Evolutionary conservation across 23 red algal species (phyloP), one percentile per base, ranked within the genome.

Genomic region (Gracilaria gracilis): DNA sequence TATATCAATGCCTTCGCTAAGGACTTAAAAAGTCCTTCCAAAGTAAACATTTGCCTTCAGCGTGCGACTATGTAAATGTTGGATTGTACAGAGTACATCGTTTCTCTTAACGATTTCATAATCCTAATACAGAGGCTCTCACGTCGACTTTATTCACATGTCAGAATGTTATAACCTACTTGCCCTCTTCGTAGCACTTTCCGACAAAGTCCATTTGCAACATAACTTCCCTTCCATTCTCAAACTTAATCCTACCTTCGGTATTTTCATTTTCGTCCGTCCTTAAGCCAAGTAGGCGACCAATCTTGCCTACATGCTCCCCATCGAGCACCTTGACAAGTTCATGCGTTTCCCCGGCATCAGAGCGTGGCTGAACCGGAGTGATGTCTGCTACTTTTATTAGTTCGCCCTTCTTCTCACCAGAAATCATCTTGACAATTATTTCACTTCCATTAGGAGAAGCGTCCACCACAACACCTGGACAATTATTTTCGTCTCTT

Each of bases 281-380:
- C 32, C 70, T 15, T 27, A 90, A 72, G 19, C 44, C 58, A 44
- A 76, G 48, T 74, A 92, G 48, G 15, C 79, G 78, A 31, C 89
- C 89, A 20, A 78, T 69, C 16, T 69, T 78, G 4, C 89, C 89
- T 21, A 76, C 89, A 36, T 75, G 70, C 0, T 42, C 39, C n/a
- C 89, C 89, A 67, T 92, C 89, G 27, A 92, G 57, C 20, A 92
- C 89, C 57, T 92, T 92, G 13, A 92, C 89, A 15, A 84, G 66
- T 59, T 92, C 80, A 28, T 81, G 57, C 29, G 24, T 23, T 65
- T 62, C 79, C 44, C 78, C 89, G 28, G 69, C 49, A 9, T 92
- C 89, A 36, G 89, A 65, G 19, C 79, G 78, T 20, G 89, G 89
- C 55, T 92, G 89, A 33, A 92, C 89, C 19, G 89, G 89, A 42